A percentile compares a stretch with the other conserved stretches of the same genome.
Evolutionary conservation across 371 early-diverging fungal species (phyloP).

Genomic region (Gilbertella persicaria): DNA sequence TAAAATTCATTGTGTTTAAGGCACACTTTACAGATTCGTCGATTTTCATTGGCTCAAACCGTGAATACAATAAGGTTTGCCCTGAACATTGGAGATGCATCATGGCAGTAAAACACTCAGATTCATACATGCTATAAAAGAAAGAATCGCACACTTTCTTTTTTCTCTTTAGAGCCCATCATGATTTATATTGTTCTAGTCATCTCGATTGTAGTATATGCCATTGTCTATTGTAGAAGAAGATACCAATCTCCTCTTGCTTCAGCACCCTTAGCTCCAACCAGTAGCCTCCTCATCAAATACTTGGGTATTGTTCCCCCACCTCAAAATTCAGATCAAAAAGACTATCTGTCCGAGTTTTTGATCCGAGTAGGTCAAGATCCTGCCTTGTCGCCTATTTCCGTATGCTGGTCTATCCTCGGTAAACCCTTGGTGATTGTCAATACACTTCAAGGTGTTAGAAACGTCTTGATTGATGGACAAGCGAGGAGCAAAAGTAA

Average conservation of each 20-base stretch:
- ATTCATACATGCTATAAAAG: no score
- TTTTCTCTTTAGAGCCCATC: not conserved
- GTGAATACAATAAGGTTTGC: slow-evolving; percentile 25
- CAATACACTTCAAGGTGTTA: slow-evolving; percentile 44
- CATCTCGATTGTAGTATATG: not conserved
- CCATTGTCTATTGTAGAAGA: slow-evolving; percentile 19
- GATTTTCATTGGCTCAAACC: slow-evolving; percentile 18
- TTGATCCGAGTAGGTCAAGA: slow-evolving; percentile 42
- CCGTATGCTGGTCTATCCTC: slow-evolving; percentile 44
- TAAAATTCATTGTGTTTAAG: slow-evolving; percentile 1
- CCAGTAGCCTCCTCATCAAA: slow-evolving; percentile 31
- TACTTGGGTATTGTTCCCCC: slow-evolving; percentile 48
- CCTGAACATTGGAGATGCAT: no score
- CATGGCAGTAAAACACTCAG: no score
- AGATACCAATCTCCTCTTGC: slow-evolving; percentile 33
- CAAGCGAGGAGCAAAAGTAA: slow-evolving; percentile 30
- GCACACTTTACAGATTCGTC: not conserved
- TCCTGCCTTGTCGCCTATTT: slow-evolving; percentile 27
- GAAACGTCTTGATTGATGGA: slow-evolving; percentile 46
- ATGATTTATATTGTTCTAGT: not conserved
- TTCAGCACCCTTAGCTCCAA: slow-evolving; percentile 28
- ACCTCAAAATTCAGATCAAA: slow-evolving; percentile 27
- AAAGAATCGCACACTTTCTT: no score
- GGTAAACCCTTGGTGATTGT: slow-evolving; percentile 45
- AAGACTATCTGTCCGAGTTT: slow-evolving; percentile 38